phyloP scores from a whole-genome alignment of 257 asterid species.

The Perilla frutescens region DNA sequence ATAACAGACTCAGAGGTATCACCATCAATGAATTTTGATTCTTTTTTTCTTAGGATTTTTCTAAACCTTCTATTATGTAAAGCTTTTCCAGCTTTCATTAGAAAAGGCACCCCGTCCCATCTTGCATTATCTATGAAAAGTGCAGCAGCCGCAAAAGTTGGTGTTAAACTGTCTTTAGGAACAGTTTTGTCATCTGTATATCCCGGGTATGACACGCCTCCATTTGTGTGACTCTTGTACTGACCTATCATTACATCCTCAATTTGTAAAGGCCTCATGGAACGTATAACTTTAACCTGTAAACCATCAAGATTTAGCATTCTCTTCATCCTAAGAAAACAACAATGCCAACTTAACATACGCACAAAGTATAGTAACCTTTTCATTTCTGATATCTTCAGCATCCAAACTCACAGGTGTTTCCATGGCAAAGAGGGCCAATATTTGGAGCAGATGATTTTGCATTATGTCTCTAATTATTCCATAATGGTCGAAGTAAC shows the following conservation, averaged over 20 bases:
- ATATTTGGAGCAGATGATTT: constrained; percentile 93
- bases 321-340: background rate
- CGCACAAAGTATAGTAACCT: constrained; percentile 47
- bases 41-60: background rate
- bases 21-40: too few species aligned
- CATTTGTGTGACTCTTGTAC: constrained; percentile 79
- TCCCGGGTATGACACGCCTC: constrained; percentile 72
- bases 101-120: constrained; percentile 98
- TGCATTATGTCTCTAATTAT: constrained; percentile 97
- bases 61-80: constrained; percentile 71
- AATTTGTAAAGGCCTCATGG: constrained; percentile 71
- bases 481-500: constrained; percentile 93
- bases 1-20: background rate
- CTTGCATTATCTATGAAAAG: constrained; percentile 88
- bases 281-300: constrained; percentile 94
- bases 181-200: constrained; percentile 94
- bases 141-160: constrained; percentile 98
- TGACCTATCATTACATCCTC: constrained; percentile 84
- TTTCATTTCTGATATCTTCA: constrained; percentile 95
- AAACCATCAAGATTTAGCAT: constrained; percentile 30
- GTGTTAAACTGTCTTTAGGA: constrained; percentile 85
- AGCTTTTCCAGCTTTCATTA: constrained; percentile 98
- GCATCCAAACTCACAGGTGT: constrained; percentile 98
- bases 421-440: constrained; percentile 98
- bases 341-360: background rate